These are phyloP conservation scores for Debaryomyces fabryi DNA, from an alignment of 1,139 yeast species.

Conservation along the genomic window DNA sequence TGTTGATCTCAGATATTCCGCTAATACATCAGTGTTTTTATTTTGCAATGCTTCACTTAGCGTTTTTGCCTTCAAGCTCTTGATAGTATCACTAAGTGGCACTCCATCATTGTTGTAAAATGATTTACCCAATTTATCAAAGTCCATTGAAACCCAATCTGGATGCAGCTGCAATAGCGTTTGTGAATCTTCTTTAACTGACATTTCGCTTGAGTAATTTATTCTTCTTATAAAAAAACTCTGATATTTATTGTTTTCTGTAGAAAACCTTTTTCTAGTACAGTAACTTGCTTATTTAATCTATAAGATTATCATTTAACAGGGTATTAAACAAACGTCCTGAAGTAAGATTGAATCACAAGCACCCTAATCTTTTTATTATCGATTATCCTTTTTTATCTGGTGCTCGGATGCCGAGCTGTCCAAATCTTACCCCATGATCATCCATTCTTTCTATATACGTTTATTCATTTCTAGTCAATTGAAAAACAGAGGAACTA, in stretches of 20 bases:
- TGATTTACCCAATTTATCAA: constrained; percentile 50
- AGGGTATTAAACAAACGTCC: neutral
- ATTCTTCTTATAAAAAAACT: neutral
- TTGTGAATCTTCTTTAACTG: constrained; percentile 1
- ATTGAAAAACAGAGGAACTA: neutral
- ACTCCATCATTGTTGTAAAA: constrained; percentile 44
- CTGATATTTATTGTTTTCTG: neutral
- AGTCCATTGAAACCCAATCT: constrained; percentile 56
- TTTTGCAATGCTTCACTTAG: constrained; percentile 40
- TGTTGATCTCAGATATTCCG: constrained; percentile 43
- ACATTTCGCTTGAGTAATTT: constrained; percentile 1
- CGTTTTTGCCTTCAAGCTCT: constrained; percentile 41
- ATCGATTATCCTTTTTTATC: neutral
- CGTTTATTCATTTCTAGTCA: neutral
- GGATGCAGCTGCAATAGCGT: constrained; percentile 25
- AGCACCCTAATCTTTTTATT: neutral
- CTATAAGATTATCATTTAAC: neutral
- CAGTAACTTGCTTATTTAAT: neutral
- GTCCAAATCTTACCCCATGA: neutral
- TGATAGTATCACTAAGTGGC: constrained; percentile 45
- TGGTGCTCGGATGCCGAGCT: neutral
- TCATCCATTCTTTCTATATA: neutral
- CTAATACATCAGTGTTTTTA: constrained; percentile 30
- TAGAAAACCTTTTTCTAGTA: neutral
- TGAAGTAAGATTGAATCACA: neutral